Conservation (phyloP, 2,329 filamentous ascomycete species). For the Pseudopyricularia cyperi region DNA sequence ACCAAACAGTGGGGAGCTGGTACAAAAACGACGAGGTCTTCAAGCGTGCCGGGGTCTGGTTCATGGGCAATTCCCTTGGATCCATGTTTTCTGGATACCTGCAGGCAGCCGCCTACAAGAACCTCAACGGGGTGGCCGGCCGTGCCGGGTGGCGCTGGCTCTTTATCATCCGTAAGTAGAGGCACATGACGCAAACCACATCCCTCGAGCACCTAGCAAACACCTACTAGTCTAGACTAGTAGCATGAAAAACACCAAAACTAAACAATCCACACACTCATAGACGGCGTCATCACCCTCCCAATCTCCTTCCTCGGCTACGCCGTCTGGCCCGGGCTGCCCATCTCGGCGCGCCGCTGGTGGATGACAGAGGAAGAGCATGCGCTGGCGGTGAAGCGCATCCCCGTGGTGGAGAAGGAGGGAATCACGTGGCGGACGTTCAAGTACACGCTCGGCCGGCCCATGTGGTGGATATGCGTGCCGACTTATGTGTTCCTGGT, state of each 20-base stretch:
- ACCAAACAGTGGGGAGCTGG: conserved; percentile 5
- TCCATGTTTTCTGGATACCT: conserved; percentile 35
- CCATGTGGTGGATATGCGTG: conserved; percentile 3
- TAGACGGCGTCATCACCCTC: conserved; percentile 13
- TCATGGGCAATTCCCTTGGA: conserved; percentile 10
- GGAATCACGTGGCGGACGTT: neutral
- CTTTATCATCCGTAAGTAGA: conserved; percentile 28
- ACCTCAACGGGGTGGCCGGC: conserved; percentile 29
- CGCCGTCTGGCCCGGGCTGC: conserved; percentile 34
- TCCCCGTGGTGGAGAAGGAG: conserved; percentile 7
- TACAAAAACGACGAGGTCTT: conserved; percentile 8
- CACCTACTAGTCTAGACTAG: no score
- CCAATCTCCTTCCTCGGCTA: conserved; percentile 39
- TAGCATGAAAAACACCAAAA: no score
- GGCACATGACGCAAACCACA: no score
- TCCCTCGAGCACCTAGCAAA: no score
- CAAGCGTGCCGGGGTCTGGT: conserved; percentile 10
- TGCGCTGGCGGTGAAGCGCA: conserved; percentile 18
- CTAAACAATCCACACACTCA: no score
- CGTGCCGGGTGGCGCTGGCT: conserved; percentile 33
- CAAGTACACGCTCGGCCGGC: conserved; percentile 9
- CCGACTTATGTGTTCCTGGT: conserved; percentile 20
- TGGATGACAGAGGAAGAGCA: conserved; percentile 20
- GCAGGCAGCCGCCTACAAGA: conserved; percentile 34
- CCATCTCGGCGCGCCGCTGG: conserved; percentile 23